phyloP scores from a whole-genome alignment of 495 filamentous ascomycete species.

The Astrocystis sublimbata region DNA sequence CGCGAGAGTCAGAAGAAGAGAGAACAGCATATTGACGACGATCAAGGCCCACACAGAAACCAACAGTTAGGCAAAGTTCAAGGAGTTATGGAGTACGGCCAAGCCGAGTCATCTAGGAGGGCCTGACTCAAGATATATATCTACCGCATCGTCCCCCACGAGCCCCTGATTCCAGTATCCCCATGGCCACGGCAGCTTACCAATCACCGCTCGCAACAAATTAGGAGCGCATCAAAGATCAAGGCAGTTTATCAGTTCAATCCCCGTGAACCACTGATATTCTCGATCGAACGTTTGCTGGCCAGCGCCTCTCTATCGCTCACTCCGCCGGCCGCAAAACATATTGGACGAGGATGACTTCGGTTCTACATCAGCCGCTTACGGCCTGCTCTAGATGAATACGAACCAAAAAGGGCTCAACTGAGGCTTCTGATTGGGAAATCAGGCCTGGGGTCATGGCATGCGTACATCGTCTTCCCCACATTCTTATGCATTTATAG shows the following conservation, averaged over 20 bases:
- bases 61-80: too few species aligned
- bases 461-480: constrained; percentile 13
- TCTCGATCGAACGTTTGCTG: too few species aligned
- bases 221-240: too few species aligned
- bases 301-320: background rate
- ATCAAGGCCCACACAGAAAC: background rate
- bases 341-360: background rate
- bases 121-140: background rate
- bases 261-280: too few species aligned
- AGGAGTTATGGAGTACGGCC: background rate
- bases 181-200: background rate
- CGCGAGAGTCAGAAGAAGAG: constrained; percentile 29
- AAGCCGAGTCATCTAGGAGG: background rate
- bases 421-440: background rate
- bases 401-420: background rate
- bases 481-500: constrained; percentile 6
- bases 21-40: constrained; percentile 33
- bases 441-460: constrained; percentile 2
- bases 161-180: background rate
- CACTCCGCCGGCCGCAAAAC: background rate
- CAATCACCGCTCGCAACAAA: too few species aligned
- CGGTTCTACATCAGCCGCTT: constrained; percentile 3
- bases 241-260: too few species aligned
- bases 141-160: background rate
- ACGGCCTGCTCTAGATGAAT: background rate